Evolutionary conservation across 225 moss, liverwort and hornwort species (phyloP), one percentile per base, ranked within the genome.

Genomic region (Ulota crispa): DNA sequence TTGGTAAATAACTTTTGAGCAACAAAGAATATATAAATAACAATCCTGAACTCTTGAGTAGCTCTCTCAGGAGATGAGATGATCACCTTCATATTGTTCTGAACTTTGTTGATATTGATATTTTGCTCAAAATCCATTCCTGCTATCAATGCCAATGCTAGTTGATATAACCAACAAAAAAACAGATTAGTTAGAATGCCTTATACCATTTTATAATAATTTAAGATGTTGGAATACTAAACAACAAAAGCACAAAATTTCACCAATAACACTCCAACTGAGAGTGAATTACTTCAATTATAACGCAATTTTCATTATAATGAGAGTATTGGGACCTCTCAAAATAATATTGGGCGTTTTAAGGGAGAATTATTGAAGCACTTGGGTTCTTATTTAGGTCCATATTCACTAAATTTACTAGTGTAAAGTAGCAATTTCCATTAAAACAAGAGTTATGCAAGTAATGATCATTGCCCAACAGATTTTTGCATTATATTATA

Each of bases 111-210:
- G 20, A 87, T 8, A 79, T 95, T 90, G 21, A 88, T 1, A 42
- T 24, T 9, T 79, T 91, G 88, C 32, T 83, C 90, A 68, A 76
- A 56, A 41, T 92, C 93, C 65, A 89, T 28, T 28, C 87, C 86
- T 61, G 92, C 89, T 86, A 93, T 85, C 13, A 89, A 85, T 78
- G 88, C 93, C 91, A 94, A 86, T 65, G 90, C 93, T 55, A 97
- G 83, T 78, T 94, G 86, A 57, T 1, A 78, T 4, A 67, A 84
- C 15, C 78, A 81, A 73, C 65, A 72, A 36, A 47, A 1, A 24
- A 57, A 64, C 31, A 39, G 27, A 28, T 84, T 43, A 74, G 69
- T 6, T 10, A 8, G 47, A 83, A 37, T 41, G 73, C 7, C 53
- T 73, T 53, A 1, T 11, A 73, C 42, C 54, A 68, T 28, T 68